Conservation (phyloP, 371 early-diverging fungal genomes). For the Encephalitozoon hellem region DNA sequence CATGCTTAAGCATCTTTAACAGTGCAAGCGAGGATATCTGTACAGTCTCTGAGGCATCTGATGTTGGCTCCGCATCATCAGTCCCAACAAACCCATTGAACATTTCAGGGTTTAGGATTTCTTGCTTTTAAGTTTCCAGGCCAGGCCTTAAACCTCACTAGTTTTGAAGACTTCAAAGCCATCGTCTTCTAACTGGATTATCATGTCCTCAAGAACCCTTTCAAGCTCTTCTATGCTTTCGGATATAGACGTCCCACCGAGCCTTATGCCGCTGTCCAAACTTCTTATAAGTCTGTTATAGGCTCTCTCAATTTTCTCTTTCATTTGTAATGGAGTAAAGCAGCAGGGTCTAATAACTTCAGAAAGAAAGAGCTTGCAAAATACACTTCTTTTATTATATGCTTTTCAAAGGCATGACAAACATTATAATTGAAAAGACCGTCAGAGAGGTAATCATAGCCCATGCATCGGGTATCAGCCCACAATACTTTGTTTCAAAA, state of each 20-base stretch:
- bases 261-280: background rate
- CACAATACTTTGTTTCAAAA: background rate
- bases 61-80: conserved; percentile 42
- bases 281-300: background rate
- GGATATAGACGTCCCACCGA: background rate
- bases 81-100: conserved; percentile 24
- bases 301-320: background rate
- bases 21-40: conserved; percentile 96
- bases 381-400: background rate
- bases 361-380: background rate
- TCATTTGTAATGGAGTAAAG: background rate
- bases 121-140: background rate
- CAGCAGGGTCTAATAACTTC: background rate
- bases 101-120: conserved; percentile 10
- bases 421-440: background rate
- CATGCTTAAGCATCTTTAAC: conserved; percentile 74
- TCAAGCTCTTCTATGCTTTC: background rate
- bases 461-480: background rate
- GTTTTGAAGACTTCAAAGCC: background rate
- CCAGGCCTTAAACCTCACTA: background rate
- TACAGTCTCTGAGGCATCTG: conserved; percentile 95
- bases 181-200: background rate
- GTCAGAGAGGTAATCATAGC: background rate
- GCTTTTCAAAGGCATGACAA: background rate
- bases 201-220: background rate